Evolutionary conservation across 2,329 filamentous ascomycete genomes (phyloP).

Genomic region (Talaromyces pinophilus): DNA sequence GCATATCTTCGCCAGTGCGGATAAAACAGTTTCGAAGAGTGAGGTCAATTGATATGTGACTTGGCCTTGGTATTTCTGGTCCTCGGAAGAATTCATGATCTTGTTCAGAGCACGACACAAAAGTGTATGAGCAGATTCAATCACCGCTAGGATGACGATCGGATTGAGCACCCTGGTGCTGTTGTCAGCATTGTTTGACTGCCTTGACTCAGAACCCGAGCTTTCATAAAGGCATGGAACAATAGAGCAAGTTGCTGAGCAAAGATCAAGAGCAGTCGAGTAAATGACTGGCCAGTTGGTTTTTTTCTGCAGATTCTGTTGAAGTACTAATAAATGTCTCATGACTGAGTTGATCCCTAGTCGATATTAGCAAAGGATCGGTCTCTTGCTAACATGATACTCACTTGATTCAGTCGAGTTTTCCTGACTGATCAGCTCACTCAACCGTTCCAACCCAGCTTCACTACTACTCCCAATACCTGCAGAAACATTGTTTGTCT

Average conservation of each 20-base stretch:
- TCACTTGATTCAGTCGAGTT: conserved; percentile 1
- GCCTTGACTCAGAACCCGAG: neutral
- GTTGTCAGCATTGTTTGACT: neutral
- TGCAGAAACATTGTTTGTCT: neutral
- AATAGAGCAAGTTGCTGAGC: conserved; percentile 32
- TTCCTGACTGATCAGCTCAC: neutral
- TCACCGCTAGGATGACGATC: conserved; percentile 26
- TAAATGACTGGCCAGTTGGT: conserved; percentile 29
- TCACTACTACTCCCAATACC: neutral
- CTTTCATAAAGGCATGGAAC: conserved; percentile 26
- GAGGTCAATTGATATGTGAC: conserved; percentile 39
- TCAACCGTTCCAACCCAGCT: conserved; percentile 11
- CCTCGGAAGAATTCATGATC: conserved; percentile 26
- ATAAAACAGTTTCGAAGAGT: conserved; percentile 37
- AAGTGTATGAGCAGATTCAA: conserved; percentile 32
- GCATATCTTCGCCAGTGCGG: conserved; percentile 32
- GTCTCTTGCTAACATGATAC: neutral
- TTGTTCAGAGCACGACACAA: conserved; percentile 34
- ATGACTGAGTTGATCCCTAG: conserved; percentile 35
- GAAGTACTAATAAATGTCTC: conserved; percentile 38
- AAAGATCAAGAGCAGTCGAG: conserved; percentile 31
- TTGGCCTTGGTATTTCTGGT: conserved; percentile 26
- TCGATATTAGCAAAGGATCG: neutral
- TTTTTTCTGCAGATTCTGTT: conserved; percentile 37
- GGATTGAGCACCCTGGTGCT: conserved; percentile 12